These are phyloP conservation scores for Melastoma malabathricum DNA, from an alignment of 345 rosid species.

Conservation along the genomic window DNA sequence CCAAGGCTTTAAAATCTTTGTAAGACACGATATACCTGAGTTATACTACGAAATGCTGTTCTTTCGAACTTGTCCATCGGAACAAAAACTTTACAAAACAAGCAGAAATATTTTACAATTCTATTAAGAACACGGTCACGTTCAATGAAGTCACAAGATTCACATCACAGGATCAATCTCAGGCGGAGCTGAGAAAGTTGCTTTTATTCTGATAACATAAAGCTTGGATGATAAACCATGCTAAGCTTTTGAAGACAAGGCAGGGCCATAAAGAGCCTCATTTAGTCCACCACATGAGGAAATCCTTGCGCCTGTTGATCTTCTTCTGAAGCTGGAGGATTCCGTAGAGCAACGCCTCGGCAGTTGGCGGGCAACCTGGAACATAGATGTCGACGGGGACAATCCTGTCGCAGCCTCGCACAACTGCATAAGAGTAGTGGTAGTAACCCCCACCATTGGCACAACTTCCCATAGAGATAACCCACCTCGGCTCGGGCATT, in stretches of 20 bases:
- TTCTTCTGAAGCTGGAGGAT: conserved; percentile 93
- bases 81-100: too few species aligned
- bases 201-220: conserved; percentile 4
- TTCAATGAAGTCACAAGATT: too few species aligned
- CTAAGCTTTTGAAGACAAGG: conserved; percentile 3
- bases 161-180: too few species aligned
- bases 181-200: background rate
- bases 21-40: too few species aligned
- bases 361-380: conserved; percentile 98
- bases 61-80: too few species aligned
- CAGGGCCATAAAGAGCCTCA: conserved; percentile 18
- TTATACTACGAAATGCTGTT: too few species aligned
- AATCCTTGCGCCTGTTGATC: conserved; percentile 95
- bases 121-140: too few species aligned
- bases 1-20: too few species aligned
- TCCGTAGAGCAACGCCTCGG: conserved; percentile 90
- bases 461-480: conserved; percentile 96
- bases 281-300: conserved; percentile 89
- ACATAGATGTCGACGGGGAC: conserved; percentile 95
- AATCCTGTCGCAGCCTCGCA: conserved; percentile 92
- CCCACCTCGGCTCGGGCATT: conserved; percentile 99
- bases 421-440: conserved; percentile 95
- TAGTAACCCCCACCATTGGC: conserved; percentile 99
- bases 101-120: too few species aligned
- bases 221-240: conserved; percentile 6